phyloP scores from a whole-genome alignment of 257 asterid species.

The Solanum tarapatanum region DNA sequence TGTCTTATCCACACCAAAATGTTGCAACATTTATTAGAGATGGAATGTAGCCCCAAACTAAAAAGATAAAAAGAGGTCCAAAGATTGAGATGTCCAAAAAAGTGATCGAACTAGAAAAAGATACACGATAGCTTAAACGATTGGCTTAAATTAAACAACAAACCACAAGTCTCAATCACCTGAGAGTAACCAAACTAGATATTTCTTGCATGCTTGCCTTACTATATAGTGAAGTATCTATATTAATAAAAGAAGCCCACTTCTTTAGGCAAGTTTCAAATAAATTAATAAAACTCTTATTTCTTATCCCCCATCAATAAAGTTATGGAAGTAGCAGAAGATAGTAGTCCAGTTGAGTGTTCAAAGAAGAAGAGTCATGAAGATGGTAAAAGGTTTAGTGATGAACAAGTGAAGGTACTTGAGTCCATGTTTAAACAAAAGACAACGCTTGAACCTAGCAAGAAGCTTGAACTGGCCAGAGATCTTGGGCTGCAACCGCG shows the following conservation, averaged over 20 bases:
- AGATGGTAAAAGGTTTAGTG: constrained; percentile 35
- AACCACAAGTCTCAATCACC: constrained; percentile 11
- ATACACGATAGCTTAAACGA: not conserved
- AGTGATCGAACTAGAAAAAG: not conserved
- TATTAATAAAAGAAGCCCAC: constrained; percentile 12
- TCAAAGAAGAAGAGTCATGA: constrained; percentile 11
- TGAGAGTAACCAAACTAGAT: constrained; percentile 10
- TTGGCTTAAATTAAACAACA: constrained; percentile 3
- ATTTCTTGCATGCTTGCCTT: not conserved
- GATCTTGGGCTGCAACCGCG: constrained; percentile 56
- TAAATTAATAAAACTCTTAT: not conserved
- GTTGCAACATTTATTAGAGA: not conserved
- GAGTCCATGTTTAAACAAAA: constrained; percentile 39
- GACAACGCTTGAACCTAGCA: constrained; percentile 35
- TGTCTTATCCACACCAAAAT: not conserved
- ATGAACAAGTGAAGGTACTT: constrained; percentile 38
- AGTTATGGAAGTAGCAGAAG: constrained; percentile 35
- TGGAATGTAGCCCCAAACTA: not conserved
- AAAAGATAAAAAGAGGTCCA: not conserved
- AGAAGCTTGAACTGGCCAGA: constrained; percentile 40
- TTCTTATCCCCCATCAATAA: not conserved
- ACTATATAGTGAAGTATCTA: not conserved
- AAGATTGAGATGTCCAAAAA: not conserved
- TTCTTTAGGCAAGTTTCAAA: not conserved
- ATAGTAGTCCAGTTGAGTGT: constrained; percentile 8